Evolutionary conservation across 2,329 filamentous ascomycete species (phyloP).

Genomic region (Trichoderma arundinaceum): DNA sequence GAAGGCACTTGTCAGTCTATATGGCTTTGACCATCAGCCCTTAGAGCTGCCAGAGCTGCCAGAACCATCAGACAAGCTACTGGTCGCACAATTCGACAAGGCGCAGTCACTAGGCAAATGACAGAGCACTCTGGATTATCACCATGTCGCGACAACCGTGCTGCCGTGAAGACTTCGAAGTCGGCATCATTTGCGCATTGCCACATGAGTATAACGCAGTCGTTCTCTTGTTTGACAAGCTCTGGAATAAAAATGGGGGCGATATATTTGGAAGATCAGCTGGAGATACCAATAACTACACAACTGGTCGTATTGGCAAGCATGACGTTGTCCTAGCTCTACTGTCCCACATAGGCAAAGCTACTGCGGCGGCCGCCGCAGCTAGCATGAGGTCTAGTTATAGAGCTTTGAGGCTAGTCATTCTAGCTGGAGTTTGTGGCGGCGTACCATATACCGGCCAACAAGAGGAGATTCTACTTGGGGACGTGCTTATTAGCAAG

Average conservation of each 20-base stretch:
- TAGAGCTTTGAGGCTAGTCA: slow-evolving; percentile 40
- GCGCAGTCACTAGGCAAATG: no score
- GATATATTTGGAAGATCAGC: slow-evolving; percentile 34
- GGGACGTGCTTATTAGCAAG: slow-evolving; percentile 43
- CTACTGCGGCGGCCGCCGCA: slow-evolving; percentile 37
- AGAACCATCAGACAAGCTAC: no score
- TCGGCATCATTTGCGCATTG: not conserved
- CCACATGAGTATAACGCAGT: slow-evolving; percentile 37
- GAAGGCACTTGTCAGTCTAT: no score
- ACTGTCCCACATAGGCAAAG: slow-evolving; percentile 40
- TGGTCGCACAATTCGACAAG: no score
- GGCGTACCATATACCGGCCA: slow-evolving; percentile 38
- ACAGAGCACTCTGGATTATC: no score
- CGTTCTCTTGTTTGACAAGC: slow-evolving; percentile 36
- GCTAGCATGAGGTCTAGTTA: slow-evolving; percentile 45
- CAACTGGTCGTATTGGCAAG: slow-evolving; percentile 39
- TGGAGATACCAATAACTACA: slow-evolving; percentile 42
- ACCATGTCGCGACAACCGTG: no score
- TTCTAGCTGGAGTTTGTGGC: slow-evolving; percentile 50
- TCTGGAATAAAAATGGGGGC: slow-evolving; percentile 37
- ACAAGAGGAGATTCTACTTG: slow-evolving; percentile 37
- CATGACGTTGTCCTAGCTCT: slow-evolving; percentile 41
- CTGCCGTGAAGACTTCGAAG: not conserved
- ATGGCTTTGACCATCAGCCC: no score
- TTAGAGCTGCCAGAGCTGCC: no score